Evolutionary conservation across 257 asterid species (phyloP), one percentile per base, ranked within the genome.

Genomic region (Coffea canephora): DNA sequence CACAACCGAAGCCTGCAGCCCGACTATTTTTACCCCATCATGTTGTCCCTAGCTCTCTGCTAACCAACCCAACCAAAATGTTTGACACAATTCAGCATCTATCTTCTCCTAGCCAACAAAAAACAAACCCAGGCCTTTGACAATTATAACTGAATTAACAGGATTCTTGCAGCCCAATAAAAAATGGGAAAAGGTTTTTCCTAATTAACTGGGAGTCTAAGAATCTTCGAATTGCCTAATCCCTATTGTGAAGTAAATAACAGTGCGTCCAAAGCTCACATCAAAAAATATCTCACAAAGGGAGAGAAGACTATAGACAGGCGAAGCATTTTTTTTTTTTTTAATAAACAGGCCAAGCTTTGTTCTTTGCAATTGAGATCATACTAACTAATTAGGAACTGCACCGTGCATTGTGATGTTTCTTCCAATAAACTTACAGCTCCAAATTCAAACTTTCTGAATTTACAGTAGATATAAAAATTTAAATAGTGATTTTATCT

Each of bases 151-250:
- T 39, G 14, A 55, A 43, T 9, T 36, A 71, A 72, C 61, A n/a
- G 16, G 45, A 48, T 1, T 27, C 45, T 1, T 27, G 13, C 1
- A 48, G 45, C 49, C 59, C 34, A 72, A 31, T 31, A 31, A 72
- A 10, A 36, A 49, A 31, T 10, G 16, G 15, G 8, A 36, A 27
- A 14, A n/a, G 27, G 2, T 36, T 46, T 48, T 50, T 18, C 34
- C 25, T 55, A 31, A 15, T 36, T 57, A 8, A 70, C 11, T 75
- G 57, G 57, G 75, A 79, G 71, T 43, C 14, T 50, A 57, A 18
- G 36, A 23, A 52, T 49, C 86, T 65, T 69, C 67, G n/a, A 66
- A 48, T 48, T 48, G 13, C 52, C 9, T 48, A 48, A 48, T 48
- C 43, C 43, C 5, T 4, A 39, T 39, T 39, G 52, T 48, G 12